A percentile compares a stretch with the other conserved stretches of the same genome.
These are phyloP conservation scores for Sistotremastrum niveocremeum DNA, from an alignment of 768 basidiomycete genomes.

Conservation along the genomic window DNA sequence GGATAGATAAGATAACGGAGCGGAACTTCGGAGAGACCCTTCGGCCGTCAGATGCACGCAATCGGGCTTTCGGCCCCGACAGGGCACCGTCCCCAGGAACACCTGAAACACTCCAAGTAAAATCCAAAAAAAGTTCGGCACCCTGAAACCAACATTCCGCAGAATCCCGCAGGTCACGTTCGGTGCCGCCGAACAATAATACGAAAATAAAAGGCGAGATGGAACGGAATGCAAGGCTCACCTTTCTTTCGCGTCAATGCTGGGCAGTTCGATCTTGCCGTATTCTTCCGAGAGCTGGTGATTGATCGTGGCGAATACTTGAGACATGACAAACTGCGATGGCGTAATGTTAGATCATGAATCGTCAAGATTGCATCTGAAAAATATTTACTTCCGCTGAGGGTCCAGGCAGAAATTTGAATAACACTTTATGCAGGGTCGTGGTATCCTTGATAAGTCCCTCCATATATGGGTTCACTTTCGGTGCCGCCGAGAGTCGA, in stretches of 20 bases:
- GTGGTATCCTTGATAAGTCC: slow-evolving; percentile 88
- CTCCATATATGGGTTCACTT: slow-evolving; percentile 83
- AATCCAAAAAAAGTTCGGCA: background rate
- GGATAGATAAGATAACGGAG: background rate
- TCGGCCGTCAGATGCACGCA: background rate
- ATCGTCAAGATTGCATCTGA: background rate
- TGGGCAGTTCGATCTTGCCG: slow-evolving; percentile 66
- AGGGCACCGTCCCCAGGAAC: too few species aligned
- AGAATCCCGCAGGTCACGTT: background rate
- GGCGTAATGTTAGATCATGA: slow-evolving; percentile 6
- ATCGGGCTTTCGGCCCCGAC: too few species aligned
- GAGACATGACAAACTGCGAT: slow-evolving; percentile 76
- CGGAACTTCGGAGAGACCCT: background rate
- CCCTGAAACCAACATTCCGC: background rate
- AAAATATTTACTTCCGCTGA: slow-evolving; percentile 63
- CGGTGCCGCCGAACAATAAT: background rate
- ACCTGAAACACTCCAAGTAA: too few species aligned
- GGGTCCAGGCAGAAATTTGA: slow-evolving; percentile 67
- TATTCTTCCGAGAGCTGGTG: slow-evolving; percentile 83
- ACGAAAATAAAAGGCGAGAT: slow-evolving; percentile 4
- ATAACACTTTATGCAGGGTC: slow-evolving; percentile 89
- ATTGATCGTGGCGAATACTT: slow-evolving; percentile 89
- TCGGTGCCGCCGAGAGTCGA: slow-evolving; percentile 36
- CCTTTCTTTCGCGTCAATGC: slow-evolving; percentile 78
- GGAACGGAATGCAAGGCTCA: slow-evolving; percentile 20